These are phyloP conservation scores for Ceratobasidium sp. DNA, from an alignment of 1,284 basidiomycete genomes.

Conservation along the genomic window DNA sequence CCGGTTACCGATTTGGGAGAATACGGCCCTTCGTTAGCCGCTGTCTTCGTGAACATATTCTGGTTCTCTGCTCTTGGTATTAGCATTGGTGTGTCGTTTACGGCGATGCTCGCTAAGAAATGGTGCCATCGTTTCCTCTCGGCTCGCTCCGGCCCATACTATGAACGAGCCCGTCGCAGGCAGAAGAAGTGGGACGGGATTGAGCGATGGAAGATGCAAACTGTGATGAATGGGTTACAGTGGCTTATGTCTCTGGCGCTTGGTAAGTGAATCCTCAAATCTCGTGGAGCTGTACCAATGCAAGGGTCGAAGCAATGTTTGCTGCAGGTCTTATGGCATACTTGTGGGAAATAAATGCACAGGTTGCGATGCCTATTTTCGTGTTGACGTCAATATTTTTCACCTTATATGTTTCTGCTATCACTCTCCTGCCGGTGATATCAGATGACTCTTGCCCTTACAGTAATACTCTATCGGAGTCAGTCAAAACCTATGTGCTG, in stretches of 20 bases:
- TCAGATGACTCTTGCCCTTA: slow-evolving; percentile 4
- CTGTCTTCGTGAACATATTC: background rate
- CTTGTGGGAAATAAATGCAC: slow-evolving; percentile 19
- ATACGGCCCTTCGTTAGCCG: background rate
- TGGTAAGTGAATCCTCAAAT: background rate
- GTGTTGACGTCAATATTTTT: background rate
- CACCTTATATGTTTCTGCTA: background rate
- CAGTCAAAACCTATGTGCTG: too few species aligned
- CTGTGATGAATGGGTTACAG: background rate
- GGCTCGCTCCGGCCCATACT: slow-evolving; percentile 15
- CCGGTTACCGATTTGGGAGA: background rate
- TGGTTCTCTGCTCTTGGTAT: slow-evolving; percentile 6
- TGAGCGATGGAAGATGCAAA: slow-evolving; percentile 2
- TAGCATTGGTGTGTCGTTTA: slow-evolving; percentile 5
- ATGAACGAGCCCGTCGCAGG: slow-evolving; percentile 1
- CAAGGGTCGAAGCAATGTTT: background rate
- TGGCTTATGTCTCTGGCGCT: slow-evolving; percentile 16
- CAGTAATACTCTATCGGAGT: slow-evolving; percentile 11
- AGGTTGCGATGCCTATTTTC: slow-evolving; percentile 3
- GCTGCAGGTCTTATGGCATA: background rate
- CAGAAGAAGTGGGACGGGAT: slow-evolving; percentile 23
- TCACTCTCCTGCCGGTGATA: slow-evolving; percentile 1
- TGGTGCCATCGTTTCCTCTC: slow-evolving; percentile 24
- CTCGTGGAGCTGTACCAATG: background rate
- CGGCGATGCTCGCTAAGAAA: slow-evolving; percentile 21